Conservation (phyloP, 129 eudicot species). For the Lactuca sativa region DNA sequence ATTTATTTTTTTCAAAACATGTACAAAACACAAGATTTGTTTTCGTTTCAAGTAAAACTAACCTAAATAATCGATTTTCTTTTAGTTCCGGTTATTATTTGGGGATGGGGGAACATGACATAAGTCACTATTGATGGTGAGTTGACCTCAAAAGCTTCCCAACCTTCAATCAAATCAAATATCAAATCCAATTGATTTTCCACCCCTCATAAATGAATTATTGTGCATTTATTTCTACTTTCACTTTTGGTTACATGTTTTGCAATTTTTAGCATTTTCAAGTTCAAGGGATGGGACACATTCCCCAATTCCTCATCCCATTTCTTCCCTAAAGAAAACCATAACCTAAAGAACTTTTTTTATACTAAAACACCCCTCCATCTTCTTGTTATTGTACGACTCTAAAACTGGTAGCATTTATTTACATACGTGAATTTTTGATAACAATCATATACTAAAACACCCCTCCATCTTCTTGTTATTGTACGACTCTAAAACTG, state of each 20-base stretch:
- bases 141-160: slow-evolving; percentile 35
- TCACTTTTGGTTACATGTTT: slow-evolving; percentile 31
- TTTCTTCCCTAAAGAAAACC: slow-evolving; percentile 10
- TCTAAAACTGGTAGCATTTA: slow-evolving; percentile 2
- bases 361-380: background rate
- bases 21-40: background rate
- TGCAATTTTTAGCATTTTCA: slow-evolving; percentile 29
- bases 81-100: background rate
- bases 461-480: background rate
- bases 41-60: background rate
- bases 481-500: background rate
- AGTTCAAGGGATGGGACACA: slow-evolving; percentile 29
- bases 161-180: slow-evolving; percentile 40
- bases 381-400: background rate
- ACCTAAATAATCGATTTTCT: background rate
- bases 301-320: slow-evolving; percentile 27
- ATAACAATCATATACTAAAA: background rate
- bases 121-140: slow-evolving; percentile 37
- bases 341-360: background rate
- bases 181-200: slow-evolving; percentile 26
- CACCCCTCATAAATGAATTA: slow-evolving; percentile 22
- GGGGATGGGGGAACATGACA: slow-evolving; percentile 1
- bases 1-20: too few relatives aligned
- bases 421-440: slow-evolving; percentile 18
- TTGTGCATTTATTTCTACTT: slow-evolving; percentile 13